Conservation (phyloP, 2,329 filamentous ascomycete species). For the Celoporthe dispersa region DNA sequence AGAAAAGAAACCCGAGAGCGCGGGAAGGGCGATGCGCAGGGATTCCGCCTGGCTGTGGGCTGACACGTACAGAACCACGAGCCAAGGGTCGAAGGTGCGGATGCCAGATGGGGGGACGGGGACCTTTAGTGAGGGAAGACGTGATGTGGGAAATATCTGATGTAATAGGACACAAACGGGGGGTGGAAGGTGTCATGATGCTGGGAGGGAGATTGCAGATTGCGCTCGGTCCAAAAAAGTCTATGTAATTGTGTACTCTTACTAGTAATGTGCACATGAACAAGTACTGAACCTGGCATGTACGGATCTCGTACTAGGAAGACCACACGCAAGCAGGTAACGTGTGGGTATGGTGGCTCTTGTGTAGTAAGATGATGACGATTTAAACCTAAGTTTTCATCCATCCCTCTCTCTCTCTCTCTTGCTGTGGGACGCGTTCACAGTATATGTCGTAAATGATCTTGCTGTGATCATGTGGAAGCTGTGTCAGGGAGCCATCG, state of each 20-base stretch:
- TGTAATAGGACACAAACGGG: slow-evolving; percentile 4
- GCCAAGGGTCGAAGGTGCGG: neutral
- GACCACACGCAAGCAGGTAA: neutral
- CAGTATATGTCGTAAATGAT: neutral
- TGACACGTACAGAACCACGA: neutral
- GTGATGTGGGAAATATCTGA: slow-evolving; percentile 11
- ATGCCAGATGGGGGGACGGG: slow-evolving; percentile 10
- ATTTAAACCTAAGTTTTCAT: neutral
- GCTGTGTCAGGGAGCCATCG: neutral
- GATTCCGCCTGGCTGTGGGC: neutral
- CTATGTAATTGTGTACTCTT: neutral
- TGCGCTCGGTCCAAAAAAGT: neutral
- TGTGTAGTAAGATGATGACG: neutral
- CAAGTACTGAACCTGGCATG: neutral
- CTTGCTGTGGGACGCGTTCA: neutral
- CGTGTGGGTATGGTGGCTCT: neutral
- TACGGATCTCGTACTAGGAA: neutral
- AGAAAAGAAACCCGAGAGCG: slow-evolving; percentile 6
- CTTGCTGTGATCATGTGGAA: neutral
- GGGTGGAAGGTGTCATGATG: neutral
- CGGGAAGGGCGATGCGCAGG: neutral
- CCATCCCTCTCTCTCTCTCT: neutral
- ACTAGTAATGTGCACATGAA: neutral
- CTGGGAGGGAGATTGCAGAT: neutral
- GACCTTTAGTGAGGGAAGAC: slow-evolving; percentile 1